These are phyloP conservation scores for Scutellaria minor DNA, from an alignment of 257 asterid species.

Conservation along the genomic window DNA sequence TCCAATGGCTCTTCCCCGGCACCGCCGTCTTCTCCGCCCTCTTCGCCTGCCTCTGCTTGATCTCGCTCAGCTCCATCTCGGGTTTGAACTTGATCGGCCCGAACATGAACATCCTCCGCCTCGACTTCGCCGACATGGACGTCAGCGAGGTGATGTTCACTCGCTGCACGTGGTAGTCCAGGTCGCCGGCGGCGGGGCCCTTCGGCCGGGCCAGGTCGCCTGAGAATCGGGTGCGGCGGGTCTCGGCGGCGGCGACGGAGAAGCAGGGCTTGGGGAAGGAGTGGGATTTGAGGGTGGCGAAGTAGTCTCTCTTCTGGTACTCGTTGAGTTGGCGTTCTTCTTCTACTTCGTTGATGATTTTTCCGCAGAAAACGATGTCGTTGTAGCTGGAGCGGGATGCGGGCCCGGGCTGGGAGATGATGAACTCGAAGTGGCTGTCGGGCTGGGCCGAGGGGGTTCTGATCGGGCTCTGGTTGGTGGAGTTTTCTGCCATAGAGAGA, in stretches of 20 bases:
- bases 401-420: slow-evolving; percentile 15
- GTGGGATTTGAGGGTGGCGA: slow-evolving; percentile 34
- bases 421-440: slow-evolving; percentile 48
- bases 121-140: slow-evolving; percentile 71
- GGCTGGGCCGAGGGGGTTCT: slow-evolving; percentile 26
- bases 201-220: slow-evolving; percentile 21
- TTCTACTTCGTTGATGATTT: slow-evolving; percentile 33
- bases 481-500: slow-evolving; percentile 34
- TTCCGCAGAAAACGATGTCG: slow-evolving; percentile 48
- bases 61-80: slow-evolving; percentile 75
- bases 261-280: slow-evolving; percentile 23
- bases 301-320: slow-evolving; percentile 47
- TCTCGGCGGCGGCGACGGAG: slow-evolving; percentile 28
- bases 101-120: slow-evolving; percentile 73
- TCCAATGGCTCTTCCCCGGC: slow-evolving; percentile 36
- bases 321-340: slow-evolving; percentile 39
- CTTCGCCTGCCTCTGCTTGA: slow-evolving; percentile 60
- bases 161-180: slow-evolving; percentile 45
- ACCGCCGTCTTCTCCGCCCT: slow-evolving; percentile 11
- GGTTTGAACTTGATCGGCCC: slow-evolving; percentile 78
- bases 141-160: slow-evolving; percentile 67
- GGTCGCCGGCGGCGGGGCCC: slow-evolving; percentile 17
- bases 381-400: slow-evolving; percentile 19
- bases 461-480: slow-evolving; percentile 35
- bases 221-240: slow-evolving; percentile 6